Conservation (phyloP, 768 basidiomycete species). For the Phaeotremella fagi region DNA sequence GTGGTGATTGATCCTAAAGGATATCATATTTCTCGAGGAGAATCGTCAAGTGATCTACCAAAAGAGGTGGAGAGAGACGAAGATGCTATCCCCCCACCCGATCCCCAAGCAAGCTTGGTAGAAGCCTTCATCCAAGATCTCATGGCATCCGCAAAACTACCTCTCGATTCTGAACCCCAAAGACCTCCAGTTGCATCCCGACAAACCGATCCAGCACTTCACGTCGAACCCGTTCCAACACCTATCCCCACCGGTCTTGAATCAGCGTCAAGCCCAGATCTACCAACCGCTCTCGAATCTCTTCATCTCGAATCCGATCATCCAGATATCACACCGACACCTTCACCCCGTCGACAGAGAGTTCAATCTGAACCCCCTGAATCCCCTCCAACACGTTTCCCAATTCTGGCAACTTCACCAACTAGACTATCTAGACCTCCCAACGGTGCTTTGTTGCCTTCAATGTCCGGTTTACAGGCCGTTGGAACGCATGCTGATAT, state of each 20-base stretch:
- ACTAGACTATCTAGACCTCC: slow-evolving; percentile 7
- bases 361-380: slow-evolving; percentile 36
- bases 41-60: no score
- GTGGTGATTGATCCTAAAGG: slow-evolving; percentile 78
- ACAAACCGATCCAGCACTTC: slow-evolving; percentile 14
- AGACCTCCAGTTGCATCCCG: slow-evolving; percentile 14
- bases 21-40: slow-evolving; percentile 51
- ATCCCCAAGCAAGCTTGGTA: slow-evolving; percentile 8
- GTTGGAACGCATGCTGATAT: slow-evolving; percentile 7
- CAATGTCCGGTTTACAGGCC: slow-evolving; percentile 1
- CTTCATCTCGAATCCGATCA: slow-evolving; percentile 3
- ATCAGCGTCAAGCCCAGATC: slow-evolving; percentile 9
- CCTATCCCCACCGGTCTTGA: no score
- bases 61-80: background rate
- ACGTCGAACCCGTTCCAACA: slow-evolving; percentile 48
- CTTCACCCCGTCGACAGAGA: slow-evolving; percentile 13
- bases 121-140: slow-evolving; percentile 18
- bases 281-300: slow-evolving; percentile 8
- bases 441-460: slow-evolving; percentile 13
- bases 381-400: background rate
- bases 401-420: background rate
- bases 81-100: slow-evolving; percentile 20
- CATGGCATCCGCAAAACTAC: slow-evolving; percentile 15
- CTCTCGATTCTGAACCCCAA: slow-evolving; percentile 8
- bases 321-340: background rate